A percentile compares a stretch with the other conserved stretches of the same genome.
Evolutionary conservation across 2,329 filamentous ascomycete species (phyloP).

Genomic region (Trichophyton benhamiae): DNA sequence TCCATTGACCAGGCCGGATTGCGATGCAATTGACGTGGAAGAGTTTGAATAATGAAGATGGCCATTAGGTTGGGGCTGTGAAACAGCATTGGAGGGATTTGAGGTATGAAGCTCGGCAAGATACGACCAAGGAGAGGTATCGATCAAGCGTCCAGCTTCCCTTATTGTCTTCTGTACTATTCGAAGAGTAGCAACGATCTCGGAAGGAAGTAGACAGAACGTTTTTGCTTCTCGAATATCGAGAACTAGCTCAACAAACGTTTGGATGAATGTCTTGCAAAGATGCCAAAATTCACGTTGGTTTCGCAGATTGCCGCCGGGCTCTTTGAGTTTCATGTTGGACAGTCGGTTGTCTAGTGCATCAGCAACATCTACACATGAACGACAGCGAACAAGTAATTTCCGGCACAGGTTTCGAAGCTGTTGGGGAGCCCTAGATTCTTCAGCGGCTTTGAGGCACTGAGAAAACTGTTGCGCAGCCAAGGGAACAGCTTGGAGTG

Average conservation of each 20-base stretch:
- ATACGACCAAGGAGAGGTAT: conserved; percentile 51
- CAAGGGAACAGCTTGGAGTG: conserved; percentile 57
- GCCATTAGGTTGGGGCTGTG: conserved; percentile 19
- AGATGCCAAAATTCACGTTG: conserved; percentile 54
- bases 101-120: conserved; percentile 34
- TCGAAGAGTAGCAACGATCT: conserved; percentile 61
- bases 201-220: conserved; percentile 43
- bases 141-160: conserved; percentile 63
- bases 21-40: conserved; percentile 10
- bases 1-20: conserved; percentile 14
- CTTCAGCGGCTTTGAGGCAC: conserved; percentile 52
- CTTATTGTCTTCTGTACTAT: conserved; percentile 74
- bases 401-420: conserved; percentile 55
- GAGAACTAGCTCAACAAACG: conserved; percentile 36
- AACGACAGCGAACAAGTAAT: conserved; percentile 58
- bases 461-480: conserved; percentile 55
- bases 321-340: conserved; percentile 73
- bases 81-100: conserved; percentile 24
- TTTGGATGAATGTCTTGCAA: conserved; percentile 49
- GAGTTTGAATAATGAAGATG: conserved; percentile 20
- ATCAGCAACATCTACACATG: conserved; percentile 61
- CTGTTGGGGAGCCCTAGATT: conserved; percentile 47
- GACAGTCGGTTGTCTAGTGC: conserved; percentile 60
- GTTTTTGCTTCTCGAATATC: conserved; percentile 36
- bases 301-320: conserved; percentile 50